Conservation (phyloP, 2,329 filamentous ascomycete genomes). For the Rhynchosporium agropyri region DNA sequence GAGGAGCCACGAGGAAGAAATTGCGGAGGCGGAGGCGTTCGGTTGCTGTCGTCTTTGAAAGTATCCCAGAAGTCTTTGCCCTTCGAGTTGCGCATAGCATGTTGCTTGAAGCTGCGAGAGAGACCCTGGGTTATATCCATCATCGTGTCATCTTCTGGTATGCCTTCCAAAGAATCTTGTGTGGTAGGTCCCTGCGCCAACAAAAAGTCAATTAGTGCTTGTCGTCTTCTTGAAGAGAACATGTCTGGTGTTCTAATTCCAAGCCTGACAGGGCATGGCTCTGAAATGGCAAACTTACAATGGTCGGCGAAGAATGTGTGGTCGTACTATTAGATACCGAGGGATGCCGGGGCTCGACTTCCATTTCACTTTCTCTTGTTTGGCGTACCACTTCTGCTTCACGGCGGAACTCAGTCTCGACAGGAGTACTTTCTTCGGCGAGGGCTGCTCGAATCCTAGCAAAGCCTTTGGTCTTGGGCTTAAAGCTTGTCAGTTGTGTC, state of each 20-base stretch:
- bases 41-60: slow-evolving; percentile 68
- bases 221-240: not conserved
- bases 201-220: not conserved
- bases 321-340: slow-evolving; percentile 55
- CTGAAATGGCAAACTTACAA: slow-evolving; percentile 40
- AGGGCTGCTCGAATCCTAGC: slow-evolving; percentile 89
- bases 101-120: slow-evolving; percentile 73
- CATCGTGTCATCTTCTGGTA: slow-evolving; percentile 71
- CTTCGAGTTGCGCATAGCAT: slow-evolving; percentile 71
- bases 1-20: slow-evolving; percentile 62
- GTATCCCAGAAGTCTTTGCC: slow-evolving; percentile 78
- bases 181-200: slow-evolving; percentile 50
- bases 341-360: slow-evolving; percentile 53
- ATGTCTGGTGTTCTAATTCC: too few relatives aligned
- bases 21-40: slow-evolving; percentile 54
- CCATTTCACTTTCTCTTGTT: slow-evolving; percentile 85
- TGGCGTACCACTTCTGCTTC: slow-evolving; percentile 96
- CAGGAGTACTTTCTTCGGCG: slow-evolving; percentile 81
- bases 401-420: slow-evolving; percentile 84
- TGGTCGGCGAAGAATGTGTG: slow-evolving; percentile 68
- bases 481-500: slow-evolving; percentile 38
- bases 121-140: slow-evolving; percentile 50
- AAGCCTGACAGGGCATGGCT: not conserved
- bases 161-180: slow-evolving; percentile 67
- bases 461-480: slow-evolving; percentile 97